phyloP scores from a whole-genome alignment of 345 rosid genomes.

The Anastatica hierochuntica region DNA sequence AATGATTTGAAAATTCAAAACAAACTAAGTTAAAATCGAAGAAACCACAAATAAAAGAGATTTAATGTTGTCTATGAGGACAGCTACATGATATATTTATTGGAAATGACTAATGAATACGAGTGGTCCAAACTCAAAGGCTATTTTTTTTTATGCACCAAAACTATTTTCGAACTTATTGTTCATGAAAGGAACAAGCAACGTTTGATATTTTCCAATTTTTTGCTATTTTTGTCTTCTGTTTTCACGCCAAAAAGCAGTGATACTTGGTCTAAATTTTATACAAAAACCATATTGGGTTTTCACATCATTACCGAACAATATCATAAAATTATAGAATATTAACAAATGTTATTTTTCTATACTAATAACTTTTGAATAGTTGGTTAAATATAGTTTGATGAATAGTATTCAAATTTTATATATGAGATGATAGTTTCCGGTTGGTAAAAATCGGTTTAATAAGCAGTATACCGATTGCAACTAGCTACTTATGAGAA shows the following conservation, averaged over 20 bases:
- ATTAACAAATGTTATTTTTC: too few relatives aligned
- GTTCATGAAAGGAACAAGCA: conserved; percentile 12
- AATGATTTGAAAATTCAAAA: conserved; percentile 3
- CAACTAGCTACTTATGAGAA: too few relatives aligned
- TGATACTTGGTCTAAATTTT: conserved; percentile 1
- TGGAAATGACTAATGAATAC: conserved; percentile 22
- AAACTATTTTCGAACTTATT: conserved; percentile 2
- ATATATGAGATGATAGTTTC: too few relatives aligned
- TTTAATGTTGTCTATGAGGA: conserved; percentile 18
- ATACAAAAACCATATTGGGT: background rate
- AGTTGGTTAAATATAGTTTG: background rate
- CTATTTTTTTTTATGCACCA: background rate
- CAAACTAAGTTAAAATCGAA: too few relatives aligned
- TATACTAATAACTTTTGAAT: background rate
- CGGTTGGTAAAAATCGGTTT: too few relatives aligned
- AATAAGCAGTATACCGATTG: too few relatives aligned
- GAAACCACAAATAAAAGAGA: conserved; percentile 10
- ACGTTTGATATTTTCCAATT: conserved; percentile 1
- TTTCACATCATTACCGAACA: conserved; percentile 18
- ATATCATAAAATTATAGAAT: background rate
- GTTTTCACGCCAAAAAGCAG: conserved; percentile 10
- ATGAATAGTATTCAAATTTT: too few relatives aligned
- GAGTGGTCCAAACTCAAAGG: conserved; percentile 27
- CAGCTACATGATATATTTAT: conserved; percentile 20
- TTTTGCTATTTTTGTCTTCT: conserved; percentile 16